A percentile compares a stretch with the other conserved stretches of the same genome.
phyloP scores from a whole-genome alignment of 345 rosid genomes.

The Aquilaria malaccensis region DNA sequence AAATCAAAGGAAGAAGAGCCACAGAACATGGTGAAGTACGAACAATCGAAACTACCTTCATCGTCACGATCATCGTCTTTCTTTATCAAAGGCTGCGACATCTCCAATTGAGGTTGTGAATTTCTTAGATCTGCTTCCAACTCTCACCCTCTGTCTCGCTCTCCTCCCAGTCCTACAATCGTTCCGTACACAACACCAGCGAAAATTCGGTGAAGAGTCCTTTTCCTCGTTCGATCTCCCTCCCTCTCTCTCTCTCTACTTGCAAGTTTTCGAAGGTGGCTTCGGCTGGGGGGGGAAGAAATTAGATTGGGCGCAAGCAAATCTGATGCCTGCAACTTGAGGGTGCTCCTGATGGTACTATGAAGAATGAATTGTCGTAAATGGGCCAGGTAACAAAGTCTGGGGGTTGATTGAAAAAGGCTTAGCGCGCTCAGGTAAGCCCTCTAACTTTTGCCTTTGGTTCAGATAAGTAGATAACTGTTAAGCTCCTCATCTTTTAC shows the following conservation, averaged over 20 bases:
- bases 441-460: too few species aligned
- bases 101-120: constrained; percentile 17
- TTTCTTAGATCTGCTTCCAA: constrained; percentile 14
- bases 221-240: background rate
- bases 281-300: background rate
- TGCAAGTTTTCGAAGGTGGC: background rate
- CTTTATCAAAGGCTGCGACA: constrained; percentile 89
- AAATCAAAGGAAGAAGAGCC: background rate
- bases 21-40: background rate
- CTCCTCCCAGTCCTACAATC: too few species aligned
- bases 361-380: too few species aligned
- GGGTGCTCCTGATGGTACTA: too few species aligned
- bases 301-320: too few species aligned
- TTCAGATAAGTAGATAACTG: too few species aligned
- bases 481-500: too few species aligned
- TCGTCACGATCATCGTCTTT: constrained; percentile 95
- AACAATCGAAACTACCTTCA: constrained; percentile 39
- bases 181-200: constrained; percentile 4
- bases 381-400: too few species aligned
- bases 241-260: background rate
- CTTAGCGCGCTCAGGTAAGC: too few species aligned
- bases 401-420: too few species aligned
- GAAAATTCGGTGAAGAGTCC: constrained; percentile 17
- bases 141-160: background rate
- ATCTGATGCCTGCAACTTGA: too few species aligned